A percentile compares a stretch with the other conserved stretches of the same genome.
Evolutionary conservation across 441 rosid genomes (phyloP).

Genomic region (Gossypium davidsonii): DNA sequence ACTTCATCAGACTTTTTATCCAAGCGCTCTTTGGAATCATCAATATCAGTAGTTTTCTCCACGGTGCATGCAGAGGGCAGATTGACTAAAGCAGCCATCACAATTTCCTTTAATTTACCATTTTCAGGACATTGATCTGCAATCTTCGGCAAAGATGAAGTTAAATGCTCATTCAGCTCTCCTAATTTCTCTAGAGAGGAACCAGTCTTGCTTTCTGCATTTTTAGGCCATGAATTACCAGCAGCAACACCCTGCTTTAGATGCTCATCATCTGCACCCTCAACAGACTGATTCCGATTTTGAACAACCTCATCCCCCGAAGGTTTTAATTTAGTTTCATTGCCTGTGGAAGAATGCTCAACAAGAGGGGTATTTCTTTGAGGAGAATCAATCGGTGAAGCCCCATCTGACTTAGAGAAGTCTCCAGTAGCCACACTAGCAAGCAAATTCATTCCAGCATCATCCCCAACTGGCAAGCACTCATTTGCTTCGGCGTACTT

Average conservation of each 20-base stretch:
- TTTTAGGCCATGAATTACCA: slow-evolving; percentile 21
- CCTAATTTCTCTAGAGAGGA: slow-evolving; percentile 19
- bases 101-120: slow-evolving; percentile 34
- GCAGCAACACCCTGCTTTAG: slow-evolving; percentile 27
- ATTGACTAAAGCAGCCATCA: slow-evolving; percentile 11
- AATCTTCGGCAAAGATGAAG: slow-evolving; percentile 37
- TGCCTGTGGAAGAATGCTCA: slow-evolving; percentile 33
- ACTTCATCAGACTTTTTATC: slow-evolving; percentile 26
- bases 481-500: slow-evolving; percentile 57
- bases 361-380: slow-evolving; percentile 29
- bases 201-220: slow-evolving; percentile 23
- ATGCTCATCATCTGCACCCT: slow-evolving; percentile 28
- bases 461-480: slow-evolving; percentile 56
- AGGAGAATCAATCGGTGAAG: slow-evolving; percentile 52
- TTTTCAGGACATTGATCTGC: slow-evolving; percentile 35
- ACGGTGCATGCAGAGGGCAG: slow-evolving; percentile 12
- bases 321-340: slow-evolving; percentile 32
- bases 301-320: slow-evolving; percentile 26
- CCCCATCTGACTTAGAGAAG: slow-evolving; percentile 55
- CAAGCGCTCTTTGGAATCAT: slow-evolving; percentile 17
- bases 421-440: slow-evolving; percentile 97
- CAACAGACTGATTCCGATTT: slow-evolving; percentile 28
- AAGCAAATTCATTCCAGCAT: slow-evolving; percentile 90
- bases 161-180: slow-evolving; percentile 29
- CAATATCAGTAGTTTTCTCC: slow-evolving; percentile 26